Conservation (phyloP, 345 rosid genomes). For the Salix brachista region DNA sequence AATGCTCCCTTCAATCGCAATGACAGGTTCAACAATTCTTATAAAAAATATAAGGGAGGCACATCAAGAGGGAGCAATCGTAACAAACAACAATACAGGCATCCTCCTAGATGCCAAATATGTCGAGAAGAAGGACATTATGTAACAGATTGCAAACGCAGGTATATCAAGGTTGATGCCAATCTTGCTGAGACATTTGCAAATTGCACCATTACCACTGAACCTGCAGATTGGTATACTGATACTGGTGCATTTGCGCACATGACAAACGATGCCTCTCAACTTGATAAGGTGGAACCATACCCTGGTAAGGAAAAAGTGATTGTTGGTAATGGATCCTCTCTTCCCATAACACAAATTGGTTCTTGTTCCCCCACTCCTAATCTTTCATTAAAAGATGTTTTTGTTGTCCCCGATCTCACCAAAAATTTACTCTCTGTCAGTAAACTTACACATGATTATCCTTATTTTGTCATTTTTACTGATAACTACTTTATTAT, state of each 20-base stretch:
- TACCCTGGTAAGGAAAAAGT: constrained; percentile 12
- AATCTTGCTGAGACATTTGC: background rate
- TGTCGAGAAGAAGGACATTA: constrained; percentile 6
- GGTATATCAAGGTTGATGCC: background rate
- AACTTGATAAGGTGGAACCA: background rate
- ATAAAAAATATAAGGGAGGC: background rate
- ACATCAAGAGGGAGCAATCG: too few species aligned
- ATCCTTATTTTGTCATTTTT: background rate
- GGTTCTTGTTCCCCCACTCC: background rate
- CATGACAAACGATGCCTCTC: background rate
- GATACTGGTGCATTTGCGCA: background rate
- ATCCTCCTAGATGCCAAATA: background rate
- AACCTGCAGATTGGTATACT: background rate
- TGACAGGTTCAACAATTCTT: too few species aligned
- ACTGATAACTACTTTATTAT: background rate
- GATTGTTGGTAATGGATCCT: constrained; percentile 12
- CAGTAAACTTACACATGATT: constrained; percentile 4
- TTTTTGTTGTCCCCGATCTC: constrained; percentile 8
- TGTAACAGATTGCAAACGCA: background rate
- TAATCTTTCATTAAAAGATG: background rate
- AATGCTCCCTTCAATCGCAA: too few species aligned
- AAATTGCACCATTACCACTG: too few species aligned
- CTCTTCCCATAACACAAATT: constrained; percentile 7
- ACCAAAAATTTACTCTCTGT: constrained; percentile 9
- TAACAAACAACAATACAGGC: background rate